Evolutionary conservation across 2,329 filamentous ascomycete species (phyloP).

Genomic region (Setomelanomma holmii): DNA sequence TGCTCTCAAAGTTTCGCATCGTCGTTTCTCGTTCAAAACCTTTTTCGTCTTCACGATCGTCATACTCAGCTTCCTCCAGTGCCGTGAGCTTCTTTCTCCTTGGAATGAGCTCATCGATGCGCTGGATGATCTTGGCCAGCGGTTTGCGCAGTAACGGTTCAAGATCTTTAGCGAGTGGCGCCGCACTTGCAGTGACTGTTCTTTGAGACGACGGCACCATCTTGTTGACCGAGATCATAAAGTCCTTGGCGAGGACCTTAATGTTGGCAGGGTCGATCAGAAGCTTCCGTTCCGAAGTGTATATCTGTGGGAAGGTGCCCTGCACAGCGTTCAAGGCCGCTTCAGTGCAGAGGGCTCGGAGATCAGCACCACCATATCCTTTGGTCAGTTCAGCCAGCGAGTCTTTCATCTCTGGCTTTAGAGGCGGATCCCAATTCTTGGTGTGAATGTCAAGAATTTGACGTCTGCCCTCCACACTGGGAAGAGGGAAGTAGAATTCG

Average conservation of each 20-base stretch:
- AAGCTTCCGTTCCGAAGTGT: slow-evolving; percentile 86
- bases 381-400: slow-evolving; percentile 88
- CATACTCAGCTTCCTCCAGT: slow-evolving; percentile 93
- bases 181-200: slow-evolving; percentile 82
- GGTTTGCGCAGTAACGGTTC: slow-evolving; percentile 81
- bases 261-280: slow-evolving; percentile 86
- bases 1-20: slow-evolving; percentile 76
- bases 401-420: slow-evolving; percentile 79
- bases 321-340: slow-evolving; percentile 95
- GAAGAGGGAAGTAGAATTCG: slow-evolving; percentile 97
- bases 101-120: slow-evolving; percentile 79
- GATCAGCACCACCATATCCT: slow-evolving; percentile 94
- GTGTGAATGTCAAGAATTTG: slow-evolving; percentile 96
- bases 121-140: slow-evolving; percentile 70
- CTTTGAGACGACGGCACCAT: slow-evolving; percentile 94
- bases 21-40: slow-evolving; percentile 86
- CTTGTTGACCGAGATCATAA: slow-evolving; percentile 96
- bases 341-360: slow-evolving; percentile 93
- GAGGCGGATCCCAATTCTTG: slow-evolving; percentile 81
- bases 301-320: slow-evolving; percentile 94
- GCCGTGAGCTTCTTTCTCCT: slow-evolving; percentile 86
- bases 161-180: slow-evolving; percentile 78
- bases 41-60: slow-evolving; percentile 79
- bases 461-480: slow-evolving; percentile 78
- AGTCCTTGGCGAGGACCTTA: slow-evolving; percentile 87